A percentile compares a stretch with the other conserved stretches of the same genome.
Evolutionary conservation across 768 basidiomycete genomes (phyloP).

Genomic region (Baorangia bicolor): DNA sequence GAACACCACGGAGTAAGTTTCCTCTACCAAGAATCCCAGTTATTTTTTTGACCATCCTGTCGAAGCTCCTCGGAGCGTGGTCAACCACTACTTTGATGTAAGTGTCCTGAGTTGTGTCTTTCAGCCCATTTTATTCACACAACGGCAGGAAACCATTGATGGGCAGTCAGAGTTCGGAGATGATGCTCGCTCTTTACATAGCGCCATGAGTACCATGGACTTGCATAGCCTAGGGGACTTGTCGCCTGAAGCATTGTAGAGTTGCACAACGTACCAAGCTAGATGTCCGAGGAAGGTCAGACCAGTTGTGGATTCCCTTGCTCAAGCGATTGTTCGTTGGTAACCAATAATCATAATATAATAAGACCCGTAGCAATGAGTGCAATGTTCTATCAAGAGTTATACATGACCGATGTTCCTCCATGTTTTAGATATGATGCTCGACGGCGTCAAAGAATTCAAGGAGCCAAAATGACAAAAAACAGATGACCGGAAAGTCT

Average conservation of each 20-base stretch:
- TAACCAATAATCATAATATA: constrained; percentile 29
- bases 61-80: constrained; percentile 81
- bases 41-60: constrained; percentile 2
- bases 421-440: constrained; percentile 33
- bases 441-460: constrained; percentile 16
- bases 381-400: constrained; percentile 36
- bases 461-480: constrained; percentile 13
- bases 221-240: constrained; percentile 61
- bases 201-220: constrained; percentile 57
- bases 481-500: constrained; percentile 1
- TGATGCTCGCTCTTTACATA: constrained; percentile 60
- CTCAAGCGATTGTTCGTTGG: neutral
- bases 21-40: neutral
- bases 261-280: neutral
- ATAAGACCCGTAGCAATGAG: constrained; percentile 34
- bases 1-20: constrained; percentile 86
- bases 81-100: constrained; percentile 94
- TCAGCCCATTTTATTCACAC: neutral
- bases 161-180: constrained; percentile 72
- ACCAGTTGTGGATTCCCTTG: neutral
- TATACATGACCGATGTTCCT: constrained; percentile 38
- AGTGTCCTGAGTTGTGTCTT: constrained; percentile 25
- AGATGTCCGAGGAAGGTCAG: neutral
- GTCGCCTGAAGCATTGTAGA: constrained; percentile 67
- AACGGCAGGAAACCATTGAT: constrained; percentile 67